These are phyloP conservation scores for Fereydounia khargensis DNA, from an alignment of 1,284 basidiomycete genomes.

Conservation along the genomic window DNA sequence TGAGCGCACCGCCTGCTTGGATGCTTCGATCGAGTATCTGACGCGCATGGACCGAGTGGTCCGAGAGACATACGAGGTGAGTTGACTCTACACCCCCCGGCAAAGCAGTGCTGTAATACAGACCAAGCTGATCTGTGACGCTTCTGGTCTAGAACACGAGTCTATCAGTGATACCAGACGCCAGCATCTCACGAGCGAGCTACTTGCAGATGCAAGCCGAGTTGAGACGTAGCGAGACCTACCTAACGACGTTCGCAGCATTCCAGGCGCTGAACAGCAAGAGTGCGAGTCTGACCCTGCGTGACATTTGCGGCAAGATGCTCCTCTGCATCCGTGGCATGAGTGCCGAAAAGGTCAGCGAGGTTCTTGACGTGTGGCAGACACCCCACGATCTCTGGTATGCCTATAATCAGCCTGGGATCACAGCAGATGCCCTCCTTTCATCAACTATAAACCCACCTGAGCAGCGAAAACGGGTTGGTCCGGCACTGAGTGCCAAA, in stretches of 20 bases:
- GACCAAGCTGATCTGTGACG: not conserved
- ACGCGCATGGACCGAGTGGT: conserved; percentile 61
- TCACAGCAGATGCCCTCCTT: conserved; percentile 9
- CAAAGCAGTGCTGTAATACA: no score
- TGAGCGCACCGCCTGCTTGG: conserved; percentile 61
- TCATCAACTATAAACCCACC: conserved; percentile 11
- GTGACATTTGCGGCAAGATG: conserved; percentile 63
- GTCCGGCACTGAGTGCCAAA: conserved; percentile 28
- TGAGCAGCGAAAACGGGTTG: conserved; percentile 34
- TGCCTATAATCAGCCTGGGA: conserved; percentile 49
- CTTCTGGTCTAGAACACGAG: conserved; percentile 6
- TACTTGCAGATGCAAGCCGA: conserved; percentile 57
- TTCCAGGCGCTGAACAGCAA: conserved; percentile 63
- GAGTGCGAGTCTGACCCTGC: conserved; percentile 59
- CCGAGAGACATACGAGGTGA: conserved; percentile 56
- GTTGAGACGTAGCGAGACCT: conserved; percentile 55
- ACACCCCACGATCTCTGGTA: conserved; percentile 60
- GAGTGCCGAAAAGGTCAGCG: conserved; percentile 61
- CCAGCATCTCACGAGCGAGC: conserved; percentile 53
- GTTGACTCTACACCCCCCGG: conserved; percentile 2
- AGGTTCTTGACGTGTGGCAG: conserved; percentile 61
- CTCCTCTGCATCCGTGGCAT: conserved; percentile 62
- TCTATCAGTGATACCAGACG: conserved; percentile 58
- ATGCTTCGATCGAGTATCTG: conserved; percentile 63
- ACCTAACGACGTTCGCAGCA: conserved; percentile 60